Evolutionary conservation across 176 grass and related monocot genomes (phyloP).

Genomic region (Hordeum marinum): DNA sequence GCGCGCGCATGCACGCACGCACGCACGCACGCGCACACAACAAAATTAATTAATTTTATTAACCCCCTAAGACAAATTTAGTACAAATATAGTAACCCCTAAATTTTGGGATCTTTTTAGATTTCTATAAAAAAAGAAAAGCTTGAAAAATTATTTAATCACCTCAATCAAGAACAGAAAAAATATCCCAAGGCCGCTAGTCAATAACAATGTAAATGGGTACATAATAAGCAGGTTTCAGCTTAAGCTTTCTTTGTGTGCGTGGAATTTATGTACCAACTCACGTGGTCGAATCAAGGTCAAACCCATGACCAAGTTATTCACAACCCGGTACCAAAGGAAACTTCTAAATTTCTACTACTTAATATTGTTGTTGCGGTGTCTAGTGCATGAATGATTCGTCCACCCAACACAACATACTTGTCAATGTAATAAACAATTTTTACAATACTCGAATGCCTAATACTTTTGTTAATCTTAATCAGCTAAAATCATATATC

Average conservation of each 20-base stretch:
- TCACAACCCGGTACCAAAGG: not conserved
- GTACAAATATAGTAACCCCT: no score
- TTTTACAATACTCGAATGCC: not conserved
- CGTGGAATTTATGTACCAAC: not conserved
- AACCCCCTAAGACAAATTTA: no score
- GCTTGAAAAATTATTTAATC: no score
- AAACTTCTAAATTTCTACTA: not conserved
- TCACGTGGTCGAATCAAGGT: constrained; percentile 30
- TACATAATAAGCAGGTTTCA: not conserved
- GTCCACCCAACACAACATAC: not conserved
- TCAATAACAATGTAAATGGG: not conserved
- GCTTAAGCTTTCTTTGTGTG: not conserved
- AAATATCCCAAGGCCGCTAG: no score
- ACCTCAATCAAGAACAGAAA: no score
- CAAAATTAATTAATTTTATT: no score
- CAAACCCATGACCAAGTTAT: not conserved
- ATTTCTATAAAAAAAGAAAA: no score
- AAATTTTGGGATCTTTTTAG: no score
- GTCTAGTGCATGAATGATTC: not conserved
- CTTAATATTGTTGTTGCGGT: not conserved
- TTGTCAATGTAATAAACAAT: not conserved
- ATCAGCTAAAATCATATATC: not conserved
- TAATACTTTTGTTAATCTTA: not conserved
- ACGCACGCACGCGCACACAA: no score
- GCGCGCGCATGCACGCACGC: no score